Evolutionary conservation across 805 yeast genomes (phyloP).

Genomic region (Kodamaea lidongshanica): DNA sequence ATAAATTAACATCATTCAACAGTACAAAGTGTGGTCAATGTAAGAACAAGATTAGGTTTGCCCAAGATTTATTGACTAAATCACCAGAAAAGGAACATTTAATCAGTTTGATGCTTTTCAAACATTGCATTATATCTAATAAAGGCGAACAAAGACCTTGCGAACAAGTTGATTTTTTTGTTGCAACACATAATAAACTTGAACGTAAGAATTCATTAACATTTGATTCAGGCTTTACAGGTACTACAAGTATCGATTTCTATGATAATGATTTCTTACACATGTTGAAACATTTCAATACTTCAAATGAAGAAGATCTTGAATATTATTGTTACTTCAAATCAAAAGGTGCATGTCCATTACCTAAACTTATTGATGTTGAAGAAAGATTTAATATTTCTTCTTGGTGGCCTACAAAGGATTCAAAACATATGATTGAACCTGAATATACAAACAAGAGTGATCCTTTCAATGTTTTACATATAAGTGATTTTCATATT

Average conservation of each 20-base stretch:
- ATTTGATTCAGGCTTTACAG: slow-evolving; percentile 19
- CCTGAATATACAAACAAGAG: slow-evolving; percentile 23
- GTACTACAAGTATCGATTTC: slow-evolving; percentile 26
- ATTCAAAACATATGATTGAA: slow-evolving; percentile 18
- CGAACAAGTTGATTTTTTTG: slow-evolving; percentile 32
- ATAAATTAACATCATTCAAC: slow-evolving; percentile 22
- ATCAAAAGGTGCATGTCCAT: slow-evolving; percentile 36
- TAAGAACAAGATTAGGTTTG: slow-evolving; percentile 29
- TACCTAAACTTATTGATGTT: slow-evolving; percentile 48
- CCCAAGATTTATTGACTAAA: slow-evolving; percentile 19
- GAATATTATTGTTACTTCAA: slow-evolving; percentile 52
- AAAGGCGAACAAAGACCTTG: slow-evolving; percentile 27
- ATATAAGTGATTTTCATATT: slow-evolving; percentile 61
- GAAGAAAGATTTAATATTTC: slow-evolving; percentile 30
- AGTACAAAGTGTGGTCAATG: slow-evolving; percentile 32
- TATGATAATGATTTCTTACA: slow-evolving; percentile 36
- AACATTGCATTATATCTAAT: slow-evolving; percentile 27
- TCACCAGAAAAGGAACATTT: slow-evolving; percentile 31
- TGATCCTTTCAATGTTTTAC: slow-evolving; percentile 53
- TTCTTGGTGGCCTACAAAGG: slow-evolving; percentile 34
- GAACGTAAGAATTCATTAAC: slow-evolving; percentile 7
- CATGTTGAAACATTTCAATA: slow-evolving; percentile 30
- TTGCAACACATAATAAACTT: slow-evolving; percentile 23
- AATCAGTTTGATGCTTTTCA: slow-evolving; percentile 29
- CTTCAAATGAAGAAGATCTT: slow-evolving; percentile 31